Evolutionary conservation across 2,329 filamentous ascomycete species (phyloP), one percentile per base, ranked within the genome.

Genomic region (Aureobasidium musti): DNA sequence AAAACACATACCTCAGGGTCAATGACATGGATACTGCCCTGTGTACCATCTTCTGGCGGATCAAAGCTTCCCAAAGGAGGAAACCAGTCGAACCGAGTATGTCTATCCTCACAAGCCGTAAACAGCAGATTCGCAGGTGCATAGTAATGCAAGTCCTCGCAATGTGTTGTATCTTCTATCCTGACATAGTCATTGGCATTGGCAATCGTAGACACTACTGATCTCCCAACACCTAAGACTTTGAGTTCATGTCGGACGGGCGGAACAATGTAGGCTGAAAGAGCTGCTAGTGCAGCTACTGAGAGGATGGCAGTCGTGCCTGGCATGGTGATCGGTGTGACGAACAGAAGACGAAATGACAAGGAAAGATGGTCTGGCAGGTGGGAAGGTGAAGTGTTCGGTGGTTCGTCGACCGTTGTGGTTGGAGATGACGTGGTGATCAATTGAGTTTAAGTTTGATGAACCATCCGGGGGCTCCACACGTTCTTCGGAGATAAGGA

Each of bases 61-160:
- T 79, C 73, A 26, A 84, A 78, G 69, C 74, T 77, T 5, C 63
- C 78, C 30, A 83, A 72, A 0, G 79, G 78, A 10, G 83, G 86
- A 68, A 86, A 87, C 84, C 84, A 87, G 3, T 73, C 70, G 50
- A 81, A 81, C 0, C 85, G 77, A 0, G 75, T 75, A 0, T 73
- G 70, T 1, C 75, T 72, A 41, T 82, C 83, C 52, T 86, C 81
- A 69, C 86, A 89, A 0, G 85, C 85, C 0, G 84, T 82, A 70
- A 86, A 88, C 1, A 89, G 73, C 8, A 80, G 67, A 0, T 81
- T 78, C 19, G 80, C 82, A 0, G 79, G 73, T 1, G 72, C 72
- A 68, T 87, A 82, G 65, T 85, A 80, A 70, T 88, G 85, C 3
- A 89, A 56, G 68, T 89, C 86, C 70, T 89, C 87, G 71, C 86